Evolutionary conservation across 148 eudicot genomes (phyloP), one percentile per base, ranked within the genome.

Genomic region (Camellia lanceoleosa): DNA sequence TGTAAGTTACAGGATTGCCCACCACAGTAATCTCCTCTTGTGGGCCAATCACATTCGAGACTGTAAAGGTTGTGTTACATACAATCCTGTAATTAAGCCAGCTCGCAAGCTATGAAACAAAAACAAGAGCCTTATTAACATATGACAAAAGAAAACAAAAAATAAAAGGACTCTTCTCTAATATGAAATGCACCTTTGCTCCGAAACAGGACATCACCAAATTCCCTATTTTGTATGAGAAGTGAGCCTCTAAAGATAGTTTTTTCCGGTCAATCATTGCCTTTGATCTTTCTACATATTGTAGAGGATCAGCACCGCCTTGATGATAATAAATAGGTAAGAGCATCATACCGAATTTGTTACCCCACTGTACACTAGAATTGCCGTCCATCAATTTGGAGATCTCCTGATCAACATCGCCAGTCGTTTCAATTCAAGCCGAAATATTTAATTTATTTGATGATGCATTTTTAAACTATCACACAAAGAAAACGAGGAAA

Each of bases 1-100:
- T 69, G 75, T 78, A 91, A 52, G 74, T 84, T 0, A 93, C 78
- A 0, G 88, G 93, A 62, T 87, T 93, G 80, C 82, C 89, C 10
- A 72, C 90, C 41, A 91, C 15, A 10, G 85, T 78, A 13, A 91
- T 83, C 69, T 83, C 75, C 76, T 91, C 89, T 41, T 20, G 74
- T 3, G 97, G 93, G 58, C 97, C 97, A 41, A 86, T 59, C 3
- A 91, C 81, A 61, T 93, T 93, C 12, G 97, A 91, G 74, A 93
- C 68, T 3, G 89, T 82, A 58, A 91, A 93, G 41, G 88, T 88
- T 16, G 91, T 86, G 68, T 88, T 86, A n/a, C 89, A 75, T 42
- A 91, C 60, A 52, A 87, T 63, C 38, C 88, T 84, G 84, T 89
- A 83, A 69, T 87, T 87, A 20, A 85, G 84, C 81, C 81, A 79